These are phyloP conservation scores for Aspergillus cejpii DNA, from an alignment of 2,329 filamentous ascomycete genomes.

Conservation along the genomic window DNA sequence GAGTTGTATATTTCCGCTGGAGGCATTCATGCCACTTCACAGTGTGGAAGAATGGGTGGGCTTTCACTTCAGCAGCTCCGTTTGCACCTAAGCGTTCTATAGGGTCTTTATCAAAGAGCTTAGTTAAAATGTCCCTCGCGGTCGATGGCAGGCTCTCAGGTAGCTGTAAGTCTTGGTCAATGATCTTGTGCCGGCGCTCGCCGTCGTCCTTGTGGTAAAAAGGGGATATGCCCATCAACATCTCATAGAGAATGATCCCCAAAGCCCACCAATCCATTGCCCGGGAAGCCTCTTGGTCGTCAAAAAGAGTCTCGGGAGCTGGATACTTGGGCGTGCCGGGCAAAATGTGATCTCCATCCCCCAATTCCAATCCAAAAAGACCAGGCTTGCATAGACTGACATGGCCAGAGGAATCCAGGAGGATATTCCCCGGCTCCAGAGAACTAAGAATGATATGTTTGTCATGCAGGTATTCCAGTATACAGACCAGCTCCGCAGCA, in stretches of 20 bases:
- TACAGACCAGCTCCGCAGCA: slow-evolving; percentile 13
- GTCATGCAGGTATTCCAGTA: slow-evolving; percentile 15
- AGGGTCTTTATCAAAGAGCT: slow-evolving; percentile 6
- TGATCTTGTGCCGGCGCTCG: slow-evolving; percentile 3
- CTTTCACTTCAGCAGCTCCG: slow-evolving; percentile 6
- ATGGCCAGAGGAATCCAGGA: slow-evolving; percentile 14
- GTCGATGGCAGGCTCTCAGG: slow-evolving; percentile 1
- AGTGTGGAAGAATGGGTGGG: slow-evolving; percentile 8
- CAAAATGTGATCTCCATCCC: slow-evolving; percentile 6
- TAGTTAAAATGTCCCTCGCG: slow-evolving; percentile 2
- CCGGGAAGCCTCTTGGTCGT: slow-evolving; percentile 4
- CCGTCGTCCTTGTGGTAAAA: slow-evolving; percentile 4
- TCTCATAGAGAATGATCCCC: slow-evolving; percentile 13
- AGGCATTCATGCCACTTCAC: slow-evolving; percentile 5
- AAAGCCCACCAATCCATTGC: slow-evolving; percentile 12
- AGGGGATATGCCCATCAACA: slow-evolving; percentile 2
- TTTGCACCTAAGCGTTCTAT: slow-evolving; percentile 6
- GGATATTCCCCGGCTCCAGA: slow-evolving; percentile 11
- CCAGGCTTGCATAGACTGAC: slow-evolving; percentile 12
- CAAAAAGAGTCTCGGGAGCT: slow-evolving; percentile 10
- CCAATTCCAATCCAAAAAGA: slow-evolving; percentile 9
- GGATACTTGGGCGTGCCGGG: slow-evolving; percentile 10
- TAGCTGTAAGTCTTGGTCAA: slow-evolving; percentile 2
- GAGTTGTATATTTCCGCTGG: slow-evolving; percentile 3
- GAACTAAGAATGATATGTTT: slow-evolving; percentile 10